phyloP scores from a whole-genome alignment of 257 asterid genomes.

The Fraxinus anomala region DNA sequence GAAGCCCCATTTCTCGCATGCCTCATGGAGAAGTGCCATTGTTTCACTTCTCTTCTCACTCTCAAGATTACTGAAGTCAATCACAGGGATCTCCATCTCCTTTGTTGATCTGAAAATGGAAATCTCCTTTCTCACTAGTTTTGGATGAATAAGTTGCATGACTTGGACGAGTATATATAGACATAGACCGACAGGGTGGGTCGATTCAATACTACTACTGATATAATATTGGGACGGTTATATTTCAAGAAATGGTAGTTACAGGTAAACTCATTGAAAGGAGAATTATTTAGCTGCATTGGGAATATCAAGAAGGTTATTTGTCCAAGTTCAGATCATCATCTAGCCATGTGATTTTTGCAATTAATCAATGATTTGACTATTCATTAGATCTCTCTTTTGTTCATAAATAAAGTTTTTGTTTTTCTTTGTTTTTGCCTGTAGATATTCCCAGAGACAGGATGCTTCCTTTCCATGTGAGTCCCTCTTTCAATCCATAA shows the following conservation, averaged over 20 bases:
- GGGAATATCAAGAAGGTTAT: slow-evolving; percentile 29
- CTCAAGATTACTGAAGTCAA: slow-evolving; percentile 54
- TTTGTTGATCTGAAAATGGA: background rate
- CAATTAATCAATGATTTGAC: slow-evolving; percentile 32
- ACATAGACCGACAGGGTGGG: slow-evolving; percentile 3
- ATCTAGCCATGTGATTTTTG: slow-evolving; percentile 42
- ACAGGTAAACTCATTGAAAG: slow-evolving; percentile 33
- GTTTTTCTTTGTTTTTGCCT: slow-evolving; percentile 18
- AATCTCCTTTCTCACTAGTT: background rate
- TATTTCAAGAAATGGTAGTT: slow-evolving; percentile 32
- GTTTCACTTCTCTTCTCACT: slow-evolving; percentile 57
- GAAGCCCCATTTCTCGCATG: slow-evolving; percentile 88
- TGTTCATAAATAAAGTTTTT: slow-evolving; percentile 18
- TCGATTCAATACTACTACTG: background rate
- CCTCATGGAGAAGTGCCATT: slow-evolving; percentile 75
- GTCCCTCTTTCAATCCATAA: slow-evolving; percentile 6
- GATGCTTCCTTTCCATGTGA: slow-evolving; percentile 21
- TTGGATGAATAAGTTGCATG: slow-evolving; percentile 29
- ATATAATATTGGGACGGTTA: slow-evolving; percentile 19
- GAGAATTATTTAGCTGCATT: slow-evolving; percentile 36
- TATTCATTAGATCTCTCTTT: slow-evolving; percentile 19
- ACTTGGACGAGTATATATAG: slow-evolving; percentile 50
- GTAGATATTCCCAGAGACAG: background rate
- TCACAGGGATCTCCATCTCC: slow-evolving; percentile 83
- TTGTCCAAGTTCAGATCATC: slow-evolving; percentile 60